A percentile compares a stretch with the other conserved stretches of the same genome.
Conservation (phyloP, 1,284 basidiomycete species). For the Ustilago bromivora region DNA sequence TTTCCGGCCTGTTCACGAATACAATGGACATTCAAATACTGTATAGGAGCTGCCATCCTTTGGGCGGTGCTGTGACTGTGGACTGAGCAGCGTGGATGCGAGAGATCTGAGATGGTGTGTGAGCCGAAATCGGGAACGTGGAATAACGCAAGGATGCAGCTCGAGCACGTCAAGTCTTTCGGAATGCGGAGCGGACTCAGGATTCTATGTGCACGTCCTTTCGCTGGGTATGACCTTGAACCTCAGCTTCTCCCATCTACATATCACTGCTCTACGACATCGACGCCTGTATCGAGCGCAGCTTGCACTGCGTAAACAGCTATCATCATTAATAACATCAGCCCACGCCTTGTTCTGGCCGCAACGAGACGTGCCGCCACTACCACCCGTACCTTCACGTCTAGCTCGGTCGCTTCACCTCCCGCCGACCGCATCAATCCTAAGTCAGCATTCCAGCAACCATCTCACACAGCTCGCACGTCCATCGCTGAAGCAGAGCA, state of each 20-base stretch:
- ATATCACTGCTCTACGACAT: not conserved
- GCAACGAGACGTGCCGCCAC: constrained; percentile 2
- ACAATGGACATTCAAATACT: constrained; percentile 10
- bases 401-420: not conserved
- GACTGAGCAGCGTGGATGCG: not conserved
- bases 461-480: not conserved
- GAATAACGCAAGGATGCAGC: constrained; percentile 29
- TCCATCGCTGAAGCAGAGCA: not conserved
- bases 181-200: constrained; percentile 15
- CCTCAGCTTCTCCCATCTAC: not conserved
- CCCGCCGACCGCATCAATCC: not conserved
- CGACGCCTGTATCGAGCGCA: not conserved
- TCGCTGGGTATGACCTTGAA: not conserved
- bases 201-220: not conserved
- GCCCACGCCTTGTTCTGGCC: not conserved
- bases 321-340: not conserved
- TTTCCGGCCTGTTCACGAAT: not conserved
- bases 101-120: constrained; percentile 4
- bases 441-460: not conserved
- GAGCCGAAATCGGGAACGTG: not conserved
- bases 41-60: no score
- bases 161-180: constrained; percentile 37
- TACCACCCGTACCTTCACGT: not conserved
- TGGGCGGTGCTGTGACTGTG: not conserved
- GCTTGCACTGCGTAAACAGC: not conserved